Conservation (phyloP, 306 rosid species). For the Prunus mongolica region DNA sequence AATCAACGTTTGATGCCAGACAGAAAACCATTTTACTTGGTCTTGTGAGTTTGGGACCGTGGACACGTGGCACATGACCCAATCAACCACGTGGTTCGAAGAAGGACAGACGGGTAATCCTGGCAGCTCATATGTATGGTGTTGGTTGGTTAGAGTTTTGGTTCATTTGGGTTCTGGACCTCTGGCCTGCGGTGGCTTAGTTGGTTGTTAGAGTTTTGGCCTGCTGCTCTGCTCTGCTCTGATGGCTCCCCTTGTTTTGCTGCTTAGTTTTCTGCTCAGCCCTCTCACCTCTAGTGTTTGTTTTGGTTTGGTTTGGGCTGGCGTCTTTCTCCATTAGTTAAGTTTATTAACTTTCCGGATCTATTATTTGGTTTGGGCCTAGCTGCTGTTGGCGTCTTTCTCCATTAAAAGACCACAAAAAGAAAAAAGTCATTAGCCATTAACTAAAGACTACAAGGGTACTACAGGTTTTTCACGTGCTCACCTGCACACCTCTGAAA, state of each 20-base stretch:
- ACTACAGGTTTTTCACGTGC: background rate
- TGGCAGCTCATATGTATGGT: too few species aligned
- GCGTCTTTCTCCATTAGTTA: too few species aligned
- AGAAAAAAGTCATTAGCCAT: too few species aligned
- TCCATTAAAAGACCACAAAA: too few species aligned
- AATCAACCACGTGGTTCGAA: background rate
- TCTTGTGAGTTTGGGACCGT: background rate
- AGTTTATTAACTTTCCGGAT: too few species aligned
- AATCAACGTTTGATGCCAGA: background rate
- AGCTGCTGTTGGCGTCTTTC: background rate
- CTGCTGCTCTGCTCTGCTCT: too few species aligned
- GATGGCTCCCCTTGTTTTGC: constrained; percentile 1
- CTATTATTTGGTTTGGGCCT: background rate
- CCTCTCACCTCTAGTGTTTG: background rate
- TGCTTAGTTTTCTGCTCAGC: background rate
- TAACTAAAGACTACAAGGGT: background rate
- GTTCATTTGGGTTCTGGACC: too few species aligned
- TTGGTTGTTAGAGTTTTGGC: too few species aligned
- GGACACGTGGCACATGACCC: background rate
- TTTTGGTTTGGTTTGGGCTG: background rate
- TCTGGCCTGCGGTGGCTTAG: too few species aligned
- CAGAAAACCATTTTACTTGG: background rate
- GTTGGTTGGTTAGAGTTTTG: too few species aligned
- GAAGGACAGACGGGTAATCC: too few species aligned
- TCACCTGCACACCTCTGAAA: background rate